phyloP scores from a whole-genome alignment of 148 eudicot species.

The Pharnaceum exiguum region DNA sequence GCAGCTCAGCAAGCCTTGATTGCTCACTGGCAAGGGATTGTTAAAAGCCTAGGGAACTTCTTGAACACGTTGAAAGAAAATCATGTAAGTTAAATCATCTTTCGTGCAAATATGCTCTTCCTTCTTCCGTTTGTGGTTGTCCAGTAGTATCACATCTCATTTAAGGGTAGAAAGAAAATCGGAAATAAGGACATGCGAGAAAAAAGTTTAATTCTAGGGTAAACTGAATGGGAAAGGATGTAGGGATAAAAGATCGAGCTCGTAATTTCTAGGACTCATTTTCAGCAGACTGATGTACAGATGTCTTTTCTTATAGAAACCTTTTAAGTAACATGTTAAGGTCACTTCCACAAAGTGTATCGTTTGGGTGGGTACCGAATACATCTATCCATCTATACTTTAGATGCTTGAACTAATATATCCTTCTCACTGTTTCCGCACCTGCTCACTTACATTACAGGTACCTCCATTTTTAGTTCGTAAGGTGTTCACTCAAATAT shows the following conservation, averaged over 20 bases:
- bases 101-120: background rate
- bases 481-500: constrained; percentile 92
- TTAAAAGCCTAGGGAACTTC: constrained; percentile 71
- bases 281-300: too few relatives aligned
- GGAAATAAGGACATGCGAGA: background rate
- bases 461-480: constrained; percentile 94
- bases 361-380: too few relatives aligned
- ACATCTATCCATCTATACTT: constrained; percentile 1
- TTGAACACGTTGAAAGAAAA: constrained; percentile 74
- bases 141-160: background rate
- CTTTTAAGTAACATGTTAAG: too few relatives aligned
- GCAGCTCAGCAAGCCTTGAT: constrained; percentile 93
- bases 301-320: too few relatives aligned
- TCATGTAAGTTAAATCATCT: constrained; percentile 52
- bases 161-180: background rate
- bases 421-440: constrained; percentile 1
- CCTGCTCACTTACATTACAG: constrained; percentile 30
- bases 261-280: too few relatives aligned
- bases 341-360: too few relatives aligned
- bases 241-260: too few relatives aligned
- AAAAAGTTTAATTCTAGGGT: too few relatives aligned
- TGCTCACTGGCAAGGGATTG: constrained; percentile 99
- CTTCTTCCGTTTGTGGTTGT: background rate
- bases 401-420: background rate
- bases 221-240: too few relatives aligned